Base-by-base conservation (phyloP, 805 yeast genomes). In the Candida vartiovaarae region DNA sequence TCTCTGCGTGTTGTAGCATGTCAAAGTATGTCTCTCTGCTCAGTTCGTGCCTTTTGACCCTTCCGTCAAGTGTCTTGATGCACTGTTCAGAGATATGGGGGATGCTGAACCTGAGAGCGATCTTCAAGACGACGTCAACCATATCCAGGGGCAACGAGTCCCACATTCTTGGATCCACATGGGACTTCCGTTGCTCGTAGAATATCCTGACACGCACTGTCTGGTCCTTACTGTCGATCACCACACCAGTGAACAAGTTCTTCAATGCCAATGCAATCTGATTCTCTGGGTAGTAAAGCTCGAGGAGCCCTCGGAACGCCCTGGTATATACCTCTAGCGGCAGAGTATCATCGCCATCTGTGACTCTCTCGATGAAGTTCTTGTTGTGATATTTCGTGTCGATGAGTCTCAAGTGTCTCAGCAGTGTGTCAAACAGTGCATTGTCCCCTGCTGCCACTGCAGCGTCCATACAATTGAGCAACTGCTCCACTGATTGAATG, bases 101-200 rank as follows among this genome's bases (percentile, higher is more conserved):
- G 30, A 49, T 49, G 8, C 39, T 36, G 9, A 40, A 42, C 11
- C 34, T 42, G 26, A 45, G 34, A 3, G 48, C 54, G 27, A 44
- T 31, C 11, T 39, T 40, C 32, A 43, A 8, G 1, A 48, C 28
- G 6, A 38, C 34, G 20, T 49, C 43, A 7, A 53, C 15, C 7
- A 53, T n/a, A 8, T 44, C 42, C n/a, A 44, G 3, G 25, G 58
- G 54, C 11, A 46, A 27, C 1, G n/a, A 4, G 6, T 40, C 37
- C 39, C 49, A 34, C 2, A 45, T 35, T 6, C 23, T 23, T 4
- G 26, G 10, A 11, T 15, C 27, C 7, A 33, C 25, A 9, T 32
- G 27, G 8, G 33, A 33, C 5, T 32, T 33, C 23, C 20, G 32
- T 8, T 43, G 42, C 32, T 20, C 34, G 25, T 44, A 31, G 34